These are phyloP conservation scores for Calonectria naviculata DNA, from an alignment of 2,329 filamentous ascomycete genomes.

Conservation along the genomic window DNA sequence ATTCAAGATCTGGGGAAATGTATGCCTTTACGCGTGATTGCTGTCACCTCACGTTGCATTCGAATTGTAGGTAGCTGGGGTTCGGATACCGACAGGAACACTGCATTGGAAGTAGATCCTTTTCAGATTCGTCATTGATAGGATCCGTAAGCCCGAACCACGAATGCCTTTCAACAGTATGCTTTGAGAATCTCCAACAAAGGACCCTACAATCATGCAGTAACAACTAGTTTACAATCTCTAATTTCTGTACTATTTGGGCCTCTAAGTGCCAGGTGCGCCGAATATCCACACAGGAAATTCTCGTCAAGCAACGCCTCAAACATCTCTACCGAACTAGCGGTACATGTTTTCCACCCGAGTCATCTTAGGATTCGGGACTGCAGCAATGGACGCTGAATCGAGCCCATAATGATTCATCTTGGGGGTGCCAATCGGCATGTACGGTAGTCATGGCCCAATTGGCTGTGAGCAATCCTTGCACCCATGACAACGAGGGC, in stretches of 20 bases:
- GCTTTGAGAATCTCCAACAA: neutral
- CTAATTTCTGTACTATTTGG: neutral
- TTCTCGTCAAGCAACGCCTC: too few relatives aligned
- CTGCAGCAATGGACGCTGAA: neutral
- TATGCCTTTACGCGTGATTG: neutral
- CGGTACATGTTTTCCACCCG: slow-evolving; percentile 24
- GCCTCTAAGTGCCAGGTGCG: too few relatives aligned
- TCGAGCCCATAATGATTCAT: slow-evolving; percentile 16
- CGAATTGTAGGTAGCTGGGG: neutral
- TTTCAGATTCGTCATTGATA: neutral
- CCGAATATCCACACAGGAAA: too few relatives aligned
- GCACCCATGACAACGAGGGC: neutral
- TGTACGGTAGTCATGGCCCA: neutral
- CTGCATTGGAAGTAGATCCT: neutral
- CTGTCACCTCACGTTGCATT: neutral
- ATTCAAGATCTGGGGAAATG: slow-evolving; percentile 6
- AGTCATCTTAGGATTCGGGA: neutral
- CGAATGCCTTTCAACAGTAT: too few relatives aligned
- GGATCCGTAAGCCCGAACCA: neutral
- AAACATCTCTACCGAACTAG: neutral
- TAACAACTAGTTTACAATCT: neutral
- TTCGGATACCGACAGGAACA: neutral
- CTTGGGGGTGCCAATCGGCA: slow-evolving; percentile 1
- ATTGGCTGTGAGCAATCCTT: neutral
- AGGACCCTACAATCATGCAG: neutral